These are phyloP conservation scores for Metarhizium guizhouense DNA, from an alignment of 2,329 filamentous ascomycete species.

Conservation along the genomic window DNA sequence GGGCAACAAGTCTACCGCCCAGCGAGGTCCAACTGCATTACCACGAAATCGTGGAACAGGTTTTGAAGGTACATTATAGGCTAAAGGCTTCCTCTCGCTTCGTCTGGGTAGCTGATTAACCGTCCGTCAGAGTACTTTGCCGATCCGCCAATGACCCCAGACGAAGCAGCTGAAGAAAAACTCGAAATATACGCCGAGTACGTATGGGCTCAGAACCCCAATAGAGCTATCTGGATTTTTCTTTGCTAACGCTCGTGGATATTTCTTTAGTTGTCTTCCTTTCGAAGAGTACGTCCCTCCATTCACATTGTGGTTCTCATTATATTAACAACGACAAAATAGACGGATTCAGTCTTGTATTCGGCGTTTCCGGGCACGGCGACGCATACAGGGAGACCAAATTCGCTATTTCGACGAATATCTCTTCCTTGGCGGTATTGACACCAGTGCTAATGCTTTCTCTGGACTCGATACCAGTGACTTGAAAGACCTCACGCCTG, in stretches of 20 bases:
- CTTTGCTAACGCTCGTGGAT: conserved; percentile 11
- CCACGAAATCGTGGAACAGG: conserved; percentile 46
- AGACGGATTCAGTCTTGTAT: conserved; percentile 82
- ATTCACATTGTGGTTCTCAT: neutral
- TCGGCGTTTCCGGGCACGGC: conserved; percentile 67
- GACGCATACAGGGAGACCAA: conserved; percentile 60
- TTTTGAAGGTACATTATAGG: conserved; percentile 49
- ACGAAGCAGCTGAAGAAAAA: conserved; percentile 55
- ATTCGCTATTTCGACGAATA: conserved; percentile 67
- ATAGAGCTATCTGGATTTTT: neutral
- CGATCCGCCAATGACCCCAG: conserved; percentile 68
- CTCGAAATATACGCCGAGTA: conserved; percentile 57
- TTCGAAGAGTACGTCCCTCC: conserved; percentile 43
- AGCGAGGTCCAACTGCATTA: conserved; percentile 31
- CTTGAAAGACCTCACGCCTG: conserved; percentile 41
- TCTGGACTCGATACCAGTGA: conserved; percentile 52
- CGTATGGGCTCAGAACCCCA: conserved; percentile 18
- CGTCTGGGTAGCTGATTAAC: neutral
- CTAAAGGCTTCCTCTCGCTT: neutral
- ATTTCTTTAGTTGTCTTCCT: conserved; percentile 31
- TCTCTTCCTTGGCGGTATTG: conserved; percentile 74
- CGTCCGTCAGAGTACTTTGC: conserved; percentile 56
- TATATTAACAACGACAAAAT: neutral
- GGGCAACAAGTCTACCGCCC: conserved; percentile 8
- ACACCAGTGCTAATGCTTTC: conserved; percentile 48